Conservation (phyloP, 2,329 filamentous ascomycete genomes). For the Plectosphaerella sp. region DNA sequence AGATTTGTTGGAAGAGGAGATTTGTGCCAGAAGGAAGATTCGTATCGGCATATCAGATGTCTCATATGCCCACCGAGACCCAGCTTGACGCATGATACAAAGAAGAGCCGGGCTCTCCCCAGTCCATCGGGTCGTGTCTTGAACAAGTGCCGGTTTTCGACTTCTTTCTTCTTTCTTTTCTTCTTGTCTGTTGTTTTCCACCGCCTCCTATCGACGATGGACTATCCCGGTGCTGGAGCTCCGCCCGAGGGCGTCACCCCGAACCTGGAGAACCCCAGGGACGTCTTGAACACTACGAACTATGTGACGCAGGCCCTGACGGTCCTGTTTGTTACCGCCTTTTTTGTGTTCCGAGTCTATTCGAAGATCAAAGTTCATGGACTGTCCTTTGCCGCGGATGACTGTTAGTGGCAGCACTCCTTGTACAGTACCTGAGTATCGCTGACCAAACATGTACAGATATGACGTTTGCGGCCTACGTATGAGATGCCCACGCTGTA, state of each 20-base stretch:
- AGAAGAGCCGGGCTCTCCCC: too few species aligned
- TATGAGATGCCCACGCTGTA: background rate
- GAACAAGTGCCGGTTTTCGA: too few species aligned
- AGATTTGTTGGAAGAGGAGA: too few species aligned
- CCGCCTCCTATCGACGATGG: background rate
- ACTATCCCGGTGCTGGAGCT: slow-evolving; percentile 6
- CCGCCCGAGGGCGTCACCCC: slow-evolving; percentile 19
- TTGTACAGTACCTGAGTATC: too few species aligned
- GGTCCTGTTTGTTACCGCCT: slow-evolving; percentile 17
- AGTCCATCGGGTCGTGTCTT: too few species aligned
- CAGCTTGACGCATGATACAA: too few species aligned
- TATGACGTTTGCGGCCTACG: slow-evolving; percentile 5
- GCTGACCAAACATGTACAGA: background rate
- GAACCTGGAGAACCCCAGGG: slow-evolving; percentile 18
- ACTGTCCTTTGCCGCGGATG: slow-evolving; percentile 15
- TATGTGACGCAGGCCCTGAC: slow-evolving; percentile 21
- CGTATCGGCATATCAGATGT: too few species aligned
- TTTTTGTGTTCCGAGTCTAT: slow-evolving; percentile 18
- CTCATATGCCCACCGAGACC: too few species aligned
- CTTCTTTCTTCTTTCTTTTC: background rate
- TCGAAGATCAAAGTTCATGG: slow-evolving; percentile 15
- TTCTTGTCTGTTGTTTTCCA: background rate
- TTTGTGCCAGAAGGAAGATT: too few species aligned
- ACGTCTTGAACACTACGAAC: slow-evolving; percentile 20
- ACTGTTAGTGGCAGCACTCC: slow-evolving; percentile 16